Evolutionary conservation across 345 rosid genomes (phyloP).

Genomic region (Arabidopsis suecica): DNA sequence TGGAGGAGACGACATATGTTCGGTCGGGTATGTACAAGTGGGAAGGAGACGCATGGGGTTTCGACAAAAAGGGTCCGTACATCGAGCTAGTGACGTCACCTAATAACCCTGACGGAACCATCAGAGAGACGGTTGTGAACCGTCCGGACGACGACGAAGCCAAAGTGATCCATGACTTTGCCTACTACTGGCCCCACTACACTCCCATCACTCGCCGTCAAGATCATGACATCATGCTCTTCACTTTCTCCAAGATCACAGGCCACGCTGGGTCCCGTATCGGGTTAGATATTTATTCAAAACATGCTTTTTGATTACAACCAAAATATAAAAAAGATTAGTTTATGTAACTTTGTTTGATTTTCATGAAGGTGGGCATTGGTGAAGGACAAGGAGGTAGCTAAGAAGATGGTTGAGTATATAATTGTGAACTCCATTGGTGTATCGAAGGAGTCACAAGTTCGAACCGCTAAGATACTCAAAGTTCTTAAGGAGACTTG

Average conservation of each 20-base stretch:
- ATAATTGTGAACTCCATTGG: slow-evolving; percentile 70
- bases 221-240: slow-evolving; percentile 79
- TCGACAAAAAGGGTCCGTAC: slow-evolving; percentile 61
- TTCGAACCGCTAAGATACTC: slow-evolving; percentile 78
- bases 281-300: slow-evolving; percentile 56
- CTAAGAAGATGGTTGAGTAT: slow-evolving; percentile 66
- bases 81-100: slow-evolving; percentile 82
- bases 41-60: slow-evolving; percentile 80
- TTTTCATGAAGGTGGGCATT: slow-evolving; percentile 69
- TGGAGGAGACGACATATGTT: slow-evolving; percentile 58
- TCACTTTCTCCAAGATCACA: slow-evolving; percentile 87
- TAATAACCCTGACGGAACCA: slow-evolving; percentile 82
- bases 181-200: slow-evolving; percentile 94
- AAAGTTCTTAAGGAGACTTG: slow-evolving; percentile 53
- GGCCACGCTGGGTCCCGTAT: slow-evolving; percentile 97
- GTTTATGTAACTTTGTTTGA: not conserved
- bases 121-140: slow-evolving; percentile 72
- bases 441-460: slow-evolving; percentile 84
- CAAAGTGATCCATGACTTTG: slow-evolving; percentile 74
- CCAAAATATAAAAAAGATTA: not conserved
- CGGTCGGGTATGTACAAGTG: slow-evolving; percentile 75
- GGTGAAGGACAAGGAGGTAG: slow-evolving; percentile 72
- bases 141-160: slow-evolving; percentile 52
- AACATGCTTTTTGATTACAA: not conserved
- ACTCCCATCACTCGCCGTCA: slow-evolving; percentile 67